Conservation (phyloP, 805 yeast genomes). For the Ogataea saltuana region DNA sequence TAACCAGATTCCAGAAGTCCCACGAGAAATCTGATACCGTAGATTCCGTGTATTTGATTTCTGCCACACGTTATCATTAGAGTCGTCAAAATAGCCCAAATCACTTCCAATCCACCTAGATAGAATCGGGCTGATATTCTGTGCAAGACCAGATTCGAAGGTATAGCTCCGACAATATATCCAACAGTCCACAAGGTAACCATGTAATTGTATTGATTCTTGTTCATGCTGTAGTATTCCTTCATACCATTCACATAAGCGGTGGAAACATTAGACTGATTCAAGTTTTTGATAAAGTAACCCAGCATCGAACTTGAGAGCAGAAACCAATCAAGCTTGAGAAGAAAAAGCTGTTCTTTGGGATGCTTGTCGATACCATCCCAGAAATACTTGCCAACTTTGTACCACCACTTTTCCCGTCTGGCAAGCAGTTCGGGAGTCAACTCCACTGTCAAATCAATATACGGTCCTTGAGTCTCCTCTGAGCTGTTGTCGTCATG, state of each 20-base stretch:
- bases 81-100: constrained; percentile 46
- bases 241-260: constrained; percentile 69
- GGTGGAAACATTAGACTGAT: constrained; percentile 57
- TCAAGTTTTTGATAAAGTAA: constrained; percentile 67
- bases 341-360: constrained; percentile 38
- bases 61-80: constrained; percentile 34
- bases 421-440: constrained; percentile 4
- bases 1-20: constrained; percentile 51
- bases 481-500: background rate
- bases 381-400: constrained; percentile 24
- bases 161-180: constrained; percentile 48
- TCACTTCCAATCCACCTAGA: constrained; percentile 44
- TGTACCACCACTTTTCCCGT: constrained; percentile 9
- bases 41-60: constrained; percentile 30
- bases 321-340: constrained; percentile 55
- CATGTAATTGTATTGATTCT: constrained; percentile 49
- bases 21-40: constrained; percentile 39
- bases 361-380: constrained; percentile 39
- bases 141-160: constrained; percentile 46
- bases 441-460: constrained; percentile 9
- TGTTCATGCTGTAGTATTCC: constrained; percentile 53
- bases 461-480: constrained; percentile 5
- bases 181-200: constrained; percentile 50
- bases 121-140: constrained; percentile 45
- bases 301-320: constrained; percentile 53